These are phyloP conservation scores for Russula virescens DNA, from an alignment of 768 basidiomycete species.

Conservation along the genomic window DNA sequence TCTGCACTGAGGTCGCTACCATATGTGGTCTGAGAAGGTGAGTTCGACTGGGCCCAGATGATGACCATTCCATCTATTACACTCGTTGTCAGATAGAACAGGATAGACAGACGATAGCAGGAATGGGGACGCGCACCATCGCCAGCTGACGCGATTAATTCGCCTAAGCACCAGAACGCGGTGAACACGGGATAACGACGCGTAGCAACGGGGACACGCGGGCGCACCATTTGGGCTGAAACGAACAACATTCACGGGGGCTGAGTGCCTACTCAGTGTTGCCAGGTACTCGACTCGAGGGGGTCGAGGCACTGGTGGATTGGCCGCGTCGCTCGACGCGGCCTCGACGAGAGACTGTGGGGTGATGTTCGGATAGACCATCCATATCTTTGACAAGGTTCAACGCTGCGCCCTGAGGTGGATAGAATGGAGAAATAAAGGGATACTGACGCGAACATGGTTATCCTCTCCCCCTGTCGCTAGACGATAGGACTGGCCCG, in stretches of 20 bases:
- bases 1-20: conserved; percentile 78
- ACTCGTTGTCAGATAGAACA: not conserved
- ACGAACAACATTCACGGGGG: conserved; percentile 92
- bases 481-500: conserved; percentile 75
- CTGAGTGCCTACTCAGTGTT: conserved; percentile 87
- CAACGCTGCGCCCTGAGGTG: not conserved
- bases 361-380: conserved; percentile 87
- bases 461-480: conserved; percentile 97
- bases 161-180: conserved; percentile 47
- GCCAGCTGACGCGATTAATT: conserved; percentile 91
- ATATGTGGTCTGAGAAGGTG: conserved; percentile 64
- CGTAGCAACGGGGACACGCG: conserved; percentile 2
- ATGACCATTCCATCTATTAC: conserved; percentile 90
- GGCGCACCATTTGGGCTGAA: conserved; percentile 87
- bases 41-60: conserved; percentile 83
- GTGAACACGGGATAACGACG: conserved; percentile 8
- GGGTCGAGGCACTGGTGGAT: conserved; percentile 41
- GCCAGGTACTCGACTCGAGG: conserved; percentile 97
- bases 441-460: conserved; percentile 79
- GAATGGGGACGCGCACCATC: conserved; percentile 60
- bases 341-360: conserved; percentile 51
- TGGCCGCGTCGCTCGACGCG: conserved; percentile 32
- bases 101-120: conserved; percentile 8
- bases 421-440: conserved; percentile 24
- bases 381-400: conserved; percentile 63